Base-by-base conservation (phyloP, 192 early-diverging fungal species). In the Entomortierella parvispora region DNA sequence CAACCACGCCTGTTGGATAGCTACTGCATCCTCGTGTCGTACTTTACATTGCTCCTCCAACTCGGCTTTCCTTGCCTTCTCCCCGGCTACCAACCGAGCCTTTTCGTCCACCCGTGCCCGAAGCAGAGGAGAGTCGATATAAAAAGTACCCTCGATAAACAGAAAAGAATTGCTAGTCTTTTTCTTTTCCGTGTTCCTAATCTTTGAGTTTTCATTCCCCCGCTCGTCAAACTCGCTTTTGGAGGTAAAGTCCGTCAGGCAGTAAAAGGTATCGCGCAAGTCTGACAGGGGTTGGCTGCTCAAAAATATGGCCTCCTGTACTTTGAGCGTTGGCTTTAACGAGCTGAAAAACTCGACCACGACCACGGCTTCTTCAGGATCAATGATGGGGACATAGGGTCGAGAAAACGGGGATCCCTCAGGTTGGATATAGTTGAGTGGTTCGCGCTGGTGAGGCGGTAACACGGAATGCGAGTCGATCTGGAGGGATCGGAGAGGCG, bases 131-230 rank as follows among this genome's bases (percentile, higher is more conserved):
- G 82, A 75, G 64, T 95, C 93, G 65, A 77, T 87, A 80, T 93
- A 95, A 72, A 93, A 93, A 1, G 82, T 80, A 18, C 89, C 83
- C 45, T 95, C 91, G 68, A 95, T 93, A 55, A 91, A 91, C 44
- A 95, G 88, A 75, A 88, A 95, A 62, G 86, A 88, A 17, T 88
- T 83, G 42, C 82, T 85, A 15, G 71, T 81, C 80, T 91, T 91
- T 53, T 66, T 84, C 8, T 77, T 68, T 55, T 71, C 66, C 14
- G 83, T 85, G 68, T 90, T 90, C 62, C 47, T 68, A 68, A 42
- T 55, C 42, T 44, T 80, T 60, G 48, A 74, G 53, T 49, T 62
- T 8, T 50, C 33, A 8, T 52, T 9, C 7, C 5, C 12, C 37
- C 37, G 45, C 33, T 23, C 9, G 2, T 71, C 67, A 0, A 43